These are phyloP conservation scores for Cryptococcus wingfieldii DNA, from an alignment of 1,284 basidiomycete genomes.

Conservation along the genomic window DNA sequence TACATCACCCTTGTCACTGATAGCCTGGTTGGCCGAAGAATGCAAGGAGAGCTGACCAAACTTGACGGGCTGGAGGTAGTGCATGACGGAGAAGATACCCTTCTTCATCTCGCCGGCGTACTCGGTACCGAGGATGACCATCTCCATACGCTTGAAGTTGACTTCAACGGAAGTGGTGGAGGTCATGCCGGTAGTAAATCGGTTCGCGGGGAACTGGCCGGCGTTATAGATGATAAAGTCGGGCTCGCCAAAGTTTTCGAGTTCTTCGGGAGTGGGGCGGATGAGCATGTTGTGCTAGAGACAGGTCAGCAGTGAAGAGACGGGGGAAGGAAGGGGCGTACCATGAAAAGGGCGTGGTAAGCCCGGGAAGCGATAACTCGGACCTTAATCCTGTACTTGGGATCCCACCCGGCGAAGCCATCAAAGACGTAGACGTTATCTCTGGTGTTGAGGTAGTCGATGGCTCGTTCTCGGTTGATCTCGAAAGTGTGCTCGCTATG, in stretches of 20 bases:
- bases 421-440: constrained; percentile 99
- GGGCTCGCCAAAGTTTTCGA: constrained; percentile 93
- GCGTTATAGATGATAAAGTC: constrained; percentile 99
- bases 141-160: constrained; percentile 99
- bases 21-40: constrained; percentile 83
- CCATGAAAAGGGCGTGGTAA: constrained; percentile 99
- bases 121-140: constrained; percentile 99
- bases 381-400: constrained; percentile 99
- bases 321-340: constrained; percentile 50
- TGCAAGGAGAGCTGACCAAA: constrained; percentile 97
- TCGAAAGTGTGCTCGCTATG: constrained; percentile 86
- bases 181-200: constrained; percentile 99
- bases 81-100: constrained; percentile 99
- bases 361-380: constrained; percentile 97
- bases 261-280: constrained; percentile 90
- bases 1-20: constrained; percentile 81
- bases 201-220: constrained; percentile 99
- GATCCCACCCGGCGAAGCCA: constrained; percentile 88
- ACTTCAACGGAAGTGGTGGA: constrained; percentile 98
- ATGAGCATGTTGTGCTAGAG: constrained; percentile 96
- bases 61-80: constrained; percentile 98
- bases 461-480: constrained; percentile 99
- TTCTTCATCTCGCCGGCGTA: constrained; percentile 99
- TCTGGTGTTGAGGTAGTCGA: constrained; percentile 98
- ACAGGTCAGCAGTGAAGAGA: background rate